Percentiles rank a stretch among this genome's conserved stretches.
Evolutionary conservation across 2,329 filamentous ascomycete genomes (phyloP).

Genomic region (Trichoderma afroharzianum): DNA sequence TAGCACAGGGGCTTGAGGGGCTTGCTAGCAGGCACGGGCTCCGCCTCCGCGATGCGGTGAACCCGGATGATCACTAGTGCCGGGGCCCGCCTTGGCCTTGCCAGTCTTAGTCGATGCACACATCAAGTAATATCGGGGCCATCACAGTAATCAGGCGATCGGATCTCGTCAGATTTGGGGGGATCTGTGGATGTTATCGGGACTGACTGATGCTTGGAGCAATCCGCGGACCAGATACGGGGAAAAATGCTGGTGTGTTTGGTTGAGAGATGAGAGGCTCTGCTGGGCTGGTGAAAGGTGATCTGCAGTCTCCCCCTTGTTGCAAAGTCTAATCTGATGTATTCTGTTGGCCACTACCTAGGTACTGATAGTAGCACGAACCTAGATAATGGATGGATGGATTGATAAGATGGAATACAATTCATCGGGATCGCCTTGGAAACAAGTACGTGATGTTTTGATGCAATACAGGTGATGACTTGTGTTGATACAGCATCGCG

Average conservation of each 20-base stretch:
- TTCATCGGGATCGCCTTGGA: too few species aligned
- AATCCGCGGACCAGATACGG: neutral
- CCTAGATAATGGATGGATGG: too few species aligned
- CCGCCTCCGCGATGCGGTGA: conserved; percentile 13
- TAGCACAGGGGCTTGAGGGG: neutral
- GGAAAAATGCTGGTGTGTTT: neutral
- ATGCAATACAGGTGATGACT: too few species aligned
- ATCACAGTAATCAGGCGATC: conserved; percentile 12
- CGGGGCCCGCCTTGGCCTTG: neutral
- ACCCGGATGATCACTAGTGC: conserved; percentile 1
- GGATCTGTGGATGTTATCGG: neutral
- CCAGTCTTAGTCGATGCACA: conserved; percentile 16
- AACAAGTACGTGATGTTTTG: too few species aligned
- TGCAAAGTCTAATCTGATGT: neutral
- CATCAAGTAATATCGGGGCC: conserved; percentile 14
- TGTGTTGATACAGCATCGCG: too few species aligned
- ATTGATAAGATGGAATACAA: too few species aligned
- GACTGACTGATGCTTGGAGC: neutral
- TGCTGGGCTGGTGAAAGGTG: neutral
- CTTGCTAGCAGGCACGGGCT: neutral
- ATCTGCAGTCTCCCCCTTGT: neutral
- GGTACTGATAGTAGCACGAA: too few species aligned
- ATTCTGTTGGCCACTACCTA: neutral
- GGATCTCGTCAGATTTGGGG: neutral
- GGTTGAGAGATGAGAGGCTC: neutral